Percentiles rank a stretch among this genome's conserved stretches.
Evolutionary conservation across 257 asterid species (phyloP).

Genomic region (Plantago elongata): DNA sequence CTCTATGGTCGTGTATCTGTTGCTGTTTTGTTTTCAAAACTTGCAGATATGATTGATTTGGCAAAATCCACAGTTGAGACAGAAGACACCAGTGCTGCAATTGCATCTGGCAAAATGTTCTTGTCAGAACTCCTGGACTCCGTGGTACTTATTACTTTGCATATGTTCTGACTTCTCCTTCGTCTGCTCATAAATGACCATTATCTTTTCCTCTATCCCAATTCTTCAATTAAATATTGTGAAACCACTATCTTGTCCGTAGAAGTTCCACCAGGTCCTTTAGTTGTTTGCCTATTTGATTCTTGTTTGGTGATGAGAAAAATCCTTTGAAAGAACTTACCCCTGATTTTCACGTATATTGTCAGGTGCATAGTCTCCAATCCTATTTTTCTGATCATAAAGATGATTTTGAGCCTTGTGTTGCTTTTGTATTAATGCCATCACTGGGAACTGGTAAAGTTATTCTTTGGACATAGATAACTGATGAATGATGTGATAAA

Average conservation of each 20-base stretch:
- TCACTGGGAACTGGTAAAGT: too few relatives aligned
- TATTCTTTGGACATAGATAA: too few relatives aligned
- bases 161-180: conserved; percentile 2
- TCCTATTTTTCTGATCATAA: too few relatives aligned
- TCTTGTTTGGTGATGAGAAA: too few relatives aligned
- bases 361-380: too few relatives aligned
- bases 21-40: conserved; percentile 73
- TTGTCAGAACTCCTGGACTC: conserved; percentile 73
- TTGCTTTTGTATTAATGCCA: too few relatives aligned
- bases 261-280: not conserved
- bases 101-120: conserved; percentile 72
- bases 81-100: conserved; percentile 32
- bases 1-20: conserved; percentile 96
- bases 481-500: too few relatives aligned
- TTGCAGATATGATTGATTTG: conserved; percentile 54
- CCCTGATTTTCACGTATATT: too few relatives aligned
- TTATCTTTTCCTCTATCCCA: not conserved
- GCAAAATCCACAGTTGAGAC: conserved; percentile 32
- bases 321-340: too few relatives aligned
- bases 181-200: not conserved
- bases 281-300: not conserved
- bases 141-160: conserved; percentile 40
- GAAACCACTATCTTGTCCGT: not conserved
- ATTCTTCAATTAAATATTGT: not conserved
- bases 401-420: too few relatives aligned